Conservation (phyloP, 2,329 filamentous ascomycete genomes). For the Periglandula ipomoeae region DNA sequence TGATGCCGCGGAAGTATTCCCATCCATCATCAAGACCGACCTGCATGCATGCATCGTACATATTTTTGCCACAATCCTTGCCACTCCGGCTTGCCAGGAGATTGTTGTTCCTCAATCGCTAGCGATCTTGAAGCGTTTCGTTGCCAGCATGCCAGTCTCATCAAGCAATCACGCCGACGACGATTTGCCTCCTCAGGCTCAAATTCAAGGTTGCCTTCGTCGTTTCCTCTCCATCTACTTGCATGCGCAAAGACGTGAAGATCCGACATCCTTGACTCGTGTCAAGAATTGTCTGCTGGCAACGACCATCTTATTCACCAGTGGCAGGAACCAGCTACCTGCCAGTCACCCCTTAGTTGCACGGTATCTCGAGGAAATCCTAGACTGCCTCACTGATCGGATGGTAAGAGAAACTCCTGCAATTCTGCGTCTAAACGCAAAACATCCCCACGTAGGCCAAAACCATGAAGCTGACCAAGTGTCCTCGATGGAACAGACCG, state of each 20-base stretch:
- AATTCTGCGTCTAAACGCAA: too few species aligned
- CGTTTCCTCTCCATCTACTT: slow-evolving; percentile 75
- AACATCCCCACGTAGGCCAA: too few species aligned
- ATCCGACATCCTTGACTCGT: slow-evolving; percentile 68
- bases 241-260: slow-evolving; percentile 65
- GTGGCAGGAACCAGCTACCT: slow-evolving; percentile 63
- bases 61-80: slow-evolving; percentile 88
- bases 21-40: slow-evolving; percentile 91
- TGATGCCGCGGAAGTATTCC: slow-evolving; percentile 91
- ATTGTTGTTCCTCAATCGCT: slow-evolving; percentile 83
- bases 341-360: slow-evolving; percentile 66
- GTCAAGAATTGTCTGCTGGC: slow-evolving; percentile 91
- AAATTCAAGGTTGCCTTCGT: slow-evolving; percentile 73
- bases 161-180: slow-evolving; percentile 27
- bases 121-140: slow-evolving; percentile 85
- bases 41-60: slow-evolving; percentile 94
- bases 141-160: slow-evolving; percentile 59
- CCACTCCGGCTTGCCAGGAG: slow-evolving; percentile 74
- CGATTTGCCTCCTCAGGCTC: slow-evolving; percentile 47
- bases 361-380: slow-evolving; percentile 68
- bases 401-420: slow-evolving; percentile 59
- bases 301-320: slow-evolving; percentile 80
- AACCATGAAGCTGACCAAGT: neutral
- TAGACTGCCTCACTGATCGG: slow-evolving; percentile 73
- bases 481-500: slow-evolving; percentile 42